Evolutionary conservation across 2,329 filamentous ascomycete species (phyloP), one percentile per base, ranked within the genome.

Genomic region (Monosporascus sp.): DNA sequence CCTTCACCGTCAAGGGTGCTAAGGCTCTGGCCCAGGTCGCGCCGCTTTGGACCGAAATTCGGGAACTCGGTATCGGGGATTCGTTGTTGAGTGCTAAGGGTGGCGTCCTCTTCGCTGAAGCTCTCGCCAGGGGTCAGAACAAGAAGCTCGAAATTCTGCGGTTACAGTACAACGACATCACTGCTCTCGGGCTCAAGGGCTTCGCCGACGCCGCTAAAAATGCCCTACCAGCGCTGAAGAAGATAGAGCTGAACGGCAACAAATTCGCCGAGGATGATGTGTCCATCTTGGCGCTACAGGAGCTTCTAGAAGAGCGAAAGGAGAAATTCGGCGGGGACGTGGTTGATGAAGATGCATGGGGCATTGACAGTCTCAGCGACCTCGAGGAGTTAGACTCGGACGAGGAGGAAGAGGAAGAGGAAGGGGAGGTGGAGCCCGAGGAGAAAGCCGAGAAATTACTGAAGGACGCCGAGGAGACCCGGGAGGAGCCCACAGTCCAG

Each of bases 241-340:
- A 92, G 64, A 83, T 99, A 49, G 94, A 97, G 74, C 76, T 99
- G 61, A 97, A 99, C 69, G 94, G 94, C 49, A 99, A 99, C 77
- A 94, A 91, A 68, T 96, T 99, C 64, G 77, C 82, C 8, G 92
- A 97, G 70, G 91, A 96, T 3, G 91, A 97, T 62, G 77, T 82
- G 47, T 83, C 83, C 27, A 80, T 97, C 43, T 73, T 83, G 56
- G 78, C 77, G 22, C 76, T 97, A 46, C 83, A 85, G 60, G 82
- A 85, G 50, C 76, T 94, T 27, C 77, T 97, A 26, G 86, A 90
- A 54, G 81, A 83, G 65, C 85, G 91, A 59, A 92, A 92, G 74
- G 88, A 93, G 68, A 84, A 87, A 61, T 65, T 83, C 3, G 86
- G 79, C 27, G 86, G 86, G 17, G 80, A 84, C 53, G 64, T 81